These are phyloP conservation scores for Dacryopinax primogenitus DNA, from an alignment of 768 basidiomycete genomes.

Conservation along the genomic window DNA sequence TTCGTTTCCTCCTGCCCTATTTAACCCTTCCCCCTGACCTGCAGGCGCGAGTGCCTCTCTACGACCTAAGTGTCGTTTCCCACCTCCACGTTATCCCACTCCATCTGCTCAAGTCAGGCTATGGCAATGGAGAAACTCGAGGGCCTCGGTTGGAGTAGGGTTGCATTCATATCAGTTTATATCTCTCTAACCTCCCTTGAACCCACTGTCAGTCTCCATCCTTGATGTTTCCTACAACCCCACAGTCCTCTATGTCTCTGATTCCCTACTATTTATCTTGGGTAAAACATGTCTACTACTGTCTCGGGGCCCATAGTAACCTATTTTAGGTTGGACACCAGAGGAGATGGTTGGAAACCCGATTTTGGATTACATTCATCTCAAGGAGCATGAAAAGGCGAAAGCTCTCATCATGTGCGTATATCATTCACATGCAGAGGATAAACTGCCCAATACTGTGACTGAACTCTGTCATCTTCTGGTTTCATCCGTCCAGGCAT, in stretches of 20 bases:
- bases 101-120: neutral
- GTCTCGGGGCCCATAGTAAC: neutral
- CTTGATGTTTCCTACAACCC: neutral
- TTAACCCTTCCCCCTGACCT: too few relatives aligned
- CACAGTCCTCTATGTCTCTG: neutral
- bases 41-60: too few relatives aligned
- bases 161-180: neutral
- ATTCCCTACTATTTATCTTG: neutral
- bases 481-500: neutral
- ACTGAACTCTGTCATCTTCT: neutral
- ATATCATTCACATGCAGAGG: neutral
- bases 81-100: neutral
- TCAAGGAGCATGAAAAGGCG: neutral
- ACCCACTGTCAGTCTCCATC: constrained; percentile 2
- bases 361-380: neutral
- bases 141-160: constrained; percentile 3
- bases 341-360: neutral
- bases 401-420: constrained; percentile 4
- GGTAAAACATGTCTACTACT: neutral
- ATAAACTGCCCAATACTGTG: neutral
- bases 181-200: too few relatives aligned
- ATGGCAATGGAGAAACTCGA: constrained; percentile 5
- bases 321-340: neutral
- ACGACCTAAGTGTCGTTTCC: neutral
- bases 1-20: too few relatives aligned